Evolutionary conservation across 805 yeast species (phyloP), one percentile per base, ranked within the genome.

Genomic region (Zygosaccharomyces kombuchaensis): DNA sequence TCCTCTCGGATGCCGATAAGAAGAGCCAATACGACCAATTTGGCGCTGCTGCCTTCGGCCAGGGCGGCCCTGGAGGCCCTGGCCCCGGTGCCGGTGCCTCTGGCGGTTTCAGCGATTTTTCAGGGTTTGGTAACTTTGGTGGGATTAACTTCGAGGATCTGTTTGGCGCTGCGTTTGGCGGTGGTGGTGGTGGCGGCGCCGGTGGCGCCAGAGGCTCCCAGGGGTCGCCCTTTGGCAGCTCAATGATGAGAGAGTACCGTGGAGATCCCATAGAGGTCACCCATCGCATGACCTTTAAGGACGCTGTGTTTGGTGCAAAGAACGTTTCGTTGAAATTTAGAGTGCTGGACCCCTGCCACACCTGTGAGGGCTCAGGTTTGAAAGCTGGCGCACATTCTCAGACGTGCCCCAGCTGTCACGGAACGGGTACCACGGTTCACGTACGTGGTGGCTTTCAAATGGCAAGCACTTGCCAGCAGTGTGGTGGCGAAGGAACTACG

Each of bases 381-480:
- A 87, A 91, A 64, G 59, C 71, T 10, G 91, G 90, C 22, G 61
- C 62, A 1, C 76, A 78, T 66, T 84, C 87, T 60, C 69, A 80
- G 9, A 86, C 96, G 0, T 93, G 99, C 73, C 70, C 78, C 1
- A 69, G 87, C 2, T 93, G 99, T 72, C 87, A 88, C 46, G 99
- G 99, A 47, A 79, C 96, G 0, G 99, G 99, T 4, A 84, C 90
- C 29, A 80, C 84, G 13, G 84, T 89, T 16, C 97, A 91, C 58
- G 74, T 81, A 38, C 76, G 83, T 55, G 96, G 95, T 3, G 98
- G 98, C 0, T 93, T 91, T 77, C 96, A 90, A 59, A 89, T 93
- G 96, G 83, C 96, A 2, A 81, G 96, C 0, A 88, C 96, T 9
- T 93, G 99, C 75, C 74, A 74, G 40, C 70, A 81, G 2, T 93